These are phyloP conservation scores for Apiospora marii DNA, from an alignment of 2,329 filamentous ascomycete genomes.

Conservation along the genomic window DNA sequence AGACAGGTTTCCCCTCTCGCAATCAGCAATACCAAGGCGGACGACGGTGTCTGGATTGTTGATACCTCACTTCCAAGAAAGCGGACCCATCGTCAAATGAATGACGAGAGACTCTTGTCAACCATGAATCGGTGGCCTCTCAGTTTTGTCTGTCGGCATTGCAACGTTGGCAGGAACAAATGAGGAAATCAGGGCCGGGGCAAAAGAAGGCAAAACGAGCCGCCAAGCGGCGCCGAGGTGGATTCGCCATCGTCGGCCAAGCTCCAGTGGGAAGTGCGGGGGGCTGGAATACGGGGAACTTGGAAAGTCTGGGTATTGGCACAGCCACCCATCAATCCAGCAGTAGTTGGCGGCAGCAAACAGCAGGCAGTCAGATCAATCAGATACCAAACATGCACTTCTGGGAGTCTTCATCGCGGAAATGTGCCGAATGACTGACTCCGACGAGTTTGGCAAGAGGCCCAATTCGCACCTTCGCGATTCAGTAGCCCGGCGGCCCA, in stretches of 20 bases:
- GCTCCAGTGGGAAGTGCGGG: background rate
- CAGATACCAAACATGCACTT: background rate
- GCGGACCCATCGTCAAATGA: background rate
- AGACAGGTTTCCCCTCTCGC: background rate
- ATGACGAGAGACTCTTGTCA: background rate
- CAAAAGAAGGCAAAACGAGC: background rate
- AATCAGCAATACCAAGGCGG: conserved; percentile 2
- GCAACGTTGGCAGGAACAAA: background rate
- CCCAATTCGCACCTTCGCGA: background rate
- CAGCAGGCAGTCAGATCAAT: background rate
- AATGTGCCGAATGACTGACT: background rate
- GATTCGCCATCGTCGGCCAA: conserved; percentile 20
- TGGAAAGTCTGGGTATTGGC: background rate
- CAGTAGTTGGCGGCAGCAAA: background rate
- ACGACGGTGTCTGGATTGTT: background rate
- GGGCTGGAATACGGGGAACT: conserved; percentile 1
- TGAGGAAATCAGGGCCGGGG: background rate
- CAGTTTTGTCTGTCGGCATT: background rate
- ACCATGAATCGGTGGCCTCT: background rate
- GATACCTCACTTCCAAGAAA: background rate
- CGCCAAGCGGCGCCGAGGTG: conserved; percentile 23
- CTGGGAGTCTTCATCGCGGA: background rate
- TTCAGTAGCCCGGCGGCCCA: background rate
- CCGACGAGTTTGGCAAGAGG: background rate
- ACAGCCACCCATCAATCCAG: background rate